These are phyloP conservation scores for Ascochyta lentis DNA, from an alignment of 2,329 filamentous ascomycete species.

Conservation along the genomic window DNA sequence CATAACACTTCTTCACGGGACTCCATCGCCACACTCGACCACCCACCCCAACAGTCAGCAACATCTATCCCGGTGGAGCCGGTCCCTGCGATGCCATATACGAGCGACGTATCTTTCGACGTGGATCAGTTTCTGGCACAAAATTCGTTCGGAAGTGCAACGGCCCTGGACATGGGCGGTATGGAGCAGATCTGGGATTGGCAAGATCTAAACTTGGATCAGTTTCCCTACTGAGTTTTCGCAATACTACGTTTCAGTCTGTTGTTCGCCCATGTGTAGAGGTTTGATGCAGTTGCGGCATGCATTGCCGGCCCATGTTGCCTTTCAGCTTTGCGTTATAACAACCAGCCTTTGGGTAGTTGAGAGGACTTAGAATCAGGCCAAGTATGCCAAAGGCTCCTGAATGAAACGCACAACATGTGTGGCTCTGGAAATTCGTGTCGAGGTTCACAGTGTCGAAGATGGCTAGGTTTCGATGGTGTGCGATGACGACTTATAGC, in stretches of 20 bases:
- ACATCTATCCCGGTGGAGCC: slow-evolving; percentile 6
- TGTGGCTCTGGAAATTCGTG: not conserved
- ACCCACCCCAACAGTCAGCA: not conserved
- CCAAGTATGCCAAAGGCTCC: no score
- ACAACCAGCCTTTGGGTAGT: not conserved
- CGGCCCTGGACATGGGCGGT: slow-evolving; percentile 35
- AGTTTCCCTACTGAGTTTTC: slow-evolving; percentile 9
- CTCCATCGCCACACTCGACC: not conserved
- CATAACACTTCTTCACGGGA: not conserved
- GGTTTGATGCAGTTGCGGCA: not conserved
- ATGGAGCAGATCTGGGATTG: slow-evolving; percentile 45
- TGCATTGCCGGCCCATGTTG: not conserved
- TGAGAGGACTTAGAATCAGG: no score
- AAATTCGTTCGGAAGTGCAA: slow-evolving; percentile 28
- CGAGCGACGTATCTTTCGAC: slow-evolving; percentile 35
- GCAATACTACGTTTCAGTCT: not conserved
- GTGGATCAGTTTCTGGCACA: slow-evolving; percentile 39
- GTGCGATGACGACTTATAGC: not conserved
- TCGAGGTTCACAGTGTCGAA: not conserved
- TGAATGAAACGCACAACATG: not conserved
- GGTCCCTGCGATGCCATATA: slow-evolving; percentile 8
- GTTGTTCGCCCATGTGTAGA: not conserved
- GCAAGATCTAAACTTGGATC: slow-evolving; percentile 37
- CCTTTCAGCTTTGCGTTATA: not conserved
- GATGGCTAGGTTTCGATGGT: not conserved